Evolutionary conservation across 306 rosid genomes (phyloP).

Genomic region (Ceratonia siliqua): DNA sequence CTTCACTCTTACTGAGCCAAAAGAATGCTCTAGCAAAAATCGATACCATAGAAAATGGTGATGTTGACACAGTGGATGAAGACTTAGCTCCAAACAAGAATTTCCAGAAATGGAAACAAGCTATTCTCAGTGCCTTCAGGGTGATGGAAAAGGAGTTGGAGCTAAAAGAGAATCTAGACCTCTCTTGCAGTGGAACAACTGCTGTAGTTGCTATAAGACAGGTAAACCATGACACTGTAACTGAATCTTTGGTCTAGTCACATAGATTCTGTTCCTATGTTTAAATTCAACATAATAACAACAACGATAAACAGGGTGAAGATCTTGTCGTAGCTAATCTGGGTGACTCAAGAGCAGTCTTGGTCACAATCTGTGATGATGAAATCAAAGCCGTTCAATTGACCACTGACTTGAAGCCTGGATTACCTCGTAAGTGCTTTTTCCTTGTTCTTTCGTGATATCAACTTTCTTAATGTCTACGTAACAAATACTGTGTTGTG

Average conservation of each 20-base stretch:
- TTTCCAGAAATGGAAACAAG: constrained; percentile 49
- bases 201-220: constrained; percentile 64
- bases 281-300: not conserved
- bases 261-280: not conserved
- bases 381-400: constrained; percentile 56
- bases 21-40: constrained; percentile 33
- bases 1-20: constrained; percentile 48
- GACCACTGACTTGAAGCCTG: constrained; percentile 79
- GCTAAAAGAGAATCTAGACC: constrained; percentile 58
- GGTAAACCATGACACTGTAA: constrained; percentile 37
- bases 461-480: not conserved
- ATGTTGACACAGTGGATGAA: not conserved
- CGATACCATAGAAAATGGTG: not conserved
- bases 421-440: constrained; percentile 55
- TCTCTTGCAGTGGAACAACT: constrained; percentile 66
- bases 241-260: not conserved
- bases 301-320: constrained; percentile 46
- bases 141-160: constrained; percentile 76
- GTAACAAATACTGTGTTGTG: not conserved
- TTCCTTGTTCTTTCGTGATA: not conserved
- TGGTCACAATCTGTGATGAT: constrained; percentile 56
- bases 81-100: constrained; percentile 25
- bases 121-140: constrained; percentile 50
- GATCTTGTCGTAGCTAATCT: constrained; percentile 71
- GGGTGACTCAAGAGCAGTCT: constrained; percentile 85